A percentile compares a stretch with the other conserved stretches of the same genome.
These are phyloP conservation scores for Trebouxia gelatinosa DNA, from an alignment of 163 green algal species.

Conservation along the genomic window DNA sequence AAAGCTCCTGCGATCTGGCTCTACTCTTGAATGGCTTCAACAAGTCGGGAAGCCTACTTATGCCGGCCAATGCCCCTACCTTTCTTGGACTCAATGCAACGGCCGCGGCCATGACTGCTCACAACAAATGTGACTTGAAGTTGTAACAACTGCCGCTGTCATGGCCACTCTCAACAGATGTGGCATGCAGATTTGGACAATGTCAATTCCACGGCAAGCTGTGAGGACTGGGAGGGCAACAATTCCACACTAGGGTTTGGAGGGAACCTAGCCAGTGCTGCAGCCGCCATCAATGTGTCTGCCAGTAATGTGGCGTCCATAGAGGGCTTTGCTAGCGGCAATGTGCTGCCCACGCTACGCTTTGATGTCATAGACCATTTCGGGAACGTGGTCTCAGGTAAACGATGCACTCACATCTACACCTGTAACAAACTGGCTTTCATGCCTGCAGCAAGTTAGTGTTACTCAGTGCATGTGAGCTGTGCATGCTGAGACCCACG, in stretches of 20 bases:
- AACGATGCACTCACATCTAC: background rate
- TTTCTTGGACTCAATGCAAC: no score
- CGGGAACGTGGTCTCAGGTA: slow-evolving; percentile 24
- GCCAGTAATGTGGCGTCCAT: background rate
- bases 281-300: slow-evolving; percentile 9
- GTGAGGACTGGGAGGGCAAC: slow-evolving; percentile 27
- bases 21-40: no score
- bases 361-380: slow-evolving; percentile 25
- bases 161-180: background rate
- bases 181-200: background rate
- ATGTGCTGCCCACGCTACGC: background rate
- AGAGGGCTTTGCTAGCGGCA: background rate
- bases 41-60: no score
- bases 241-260: slow-evolving; percentile 28
- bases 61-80: no score
- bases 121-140: background rate
- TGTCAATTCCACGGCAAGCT: slow-evolving; percentile 3
- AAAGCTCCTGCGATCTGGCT: no score
- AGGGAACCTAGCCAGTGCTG: slow-evolving; percentile 9
- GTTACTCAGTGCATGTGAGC: no score
- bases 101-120: background rate
- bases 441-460: background rate
- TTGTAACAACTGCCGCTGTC: background rate
- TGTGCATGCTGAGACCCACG: no score
- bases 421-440: background rate